A percentile compares a stretch with the other conserved stretches of the same genome.
Evolutionary conservation across 2,329 filamentous ascomycete genomes (phyloP).

Genomic region (Pezicula rhizophila): DNA sequence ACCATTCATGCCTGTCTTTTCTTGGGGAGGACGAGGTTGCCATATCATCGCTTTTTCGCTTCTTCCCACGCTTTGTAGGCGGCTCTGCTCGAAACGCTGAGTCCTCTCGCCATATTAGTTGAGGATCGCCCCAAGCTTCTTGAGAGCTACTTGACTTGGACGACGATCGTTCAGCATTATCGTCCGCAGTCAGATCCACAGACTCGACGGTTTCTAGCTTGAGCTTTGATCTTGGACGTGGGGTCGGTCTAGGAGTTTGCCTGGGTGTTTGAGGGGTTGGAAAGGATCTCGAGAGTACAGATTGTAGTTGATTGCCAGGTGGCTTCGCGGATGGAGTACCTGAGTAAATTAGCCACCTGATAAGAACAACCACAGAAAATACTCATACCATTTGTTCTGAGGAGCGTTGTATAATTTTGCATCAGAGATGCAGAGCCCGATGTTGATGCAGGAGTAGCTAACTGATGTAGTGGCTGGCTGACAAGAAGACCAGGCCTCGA

Average conservation of each 20-base stretch:
- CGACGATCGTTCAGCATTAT: slow-evolving; percentile 7
- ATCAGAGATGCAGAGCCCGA: slow-evolving; percentile 17
- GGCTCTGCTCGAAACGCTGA: slow-evolving; percentile 23
- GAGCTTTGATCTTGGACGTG: slow-evolving; percentile 10
- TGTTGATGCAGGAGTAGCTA: slow-evolving; percentile 26
- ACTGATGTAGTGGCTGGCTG: slow-evolving; percentile 19
- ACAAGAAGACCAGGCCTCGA: slow-evolving; percentile 17
- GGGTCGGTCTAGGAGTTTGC: slow-evolving; percentile 24
- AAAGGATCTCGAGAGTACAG: slow-evolving; percentile 14
- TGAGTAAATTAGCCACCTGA: slow-evolving; percentile 7
- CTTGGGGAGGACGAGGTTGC: slow-evolving; percentile 10
- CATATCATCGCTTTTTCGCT: slow-evolving; percentile 28
- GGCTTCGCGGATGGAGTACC: slow-evolving; percentile 18
- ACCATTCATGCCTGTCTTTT: slow-evolving; percentile 6
- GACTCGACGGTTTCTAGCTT: slow-evolving; percentile 20
- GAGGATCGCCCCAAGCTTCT: slow-evolving; percentile 15
- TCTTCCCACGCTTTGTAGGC: slow-evolving; percentile 18
- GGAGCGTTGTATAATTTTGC: slow-evolving; percentile 14
- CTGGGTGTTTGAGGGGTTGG: slow-evolving; percentile 27
- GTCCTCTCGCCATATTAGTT: slow-evolving; percentile 20
- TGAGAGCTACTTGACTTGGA: slow-evolving; percentile 20
- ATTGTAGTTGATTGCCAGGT: slow-evolving; percentile 6
- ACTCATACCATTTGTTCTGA: slow-evolving; percentile 15
- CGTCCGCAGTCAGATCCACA: slow-evolving; percentile 26
- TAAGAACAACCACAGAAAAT: not conserved